These are phyloP conservation scores for Sporothrix dimorphospora DNA, from an alignment of 2,329 filamentous ascomycete species.

Conservation along the genomic window DNA sequence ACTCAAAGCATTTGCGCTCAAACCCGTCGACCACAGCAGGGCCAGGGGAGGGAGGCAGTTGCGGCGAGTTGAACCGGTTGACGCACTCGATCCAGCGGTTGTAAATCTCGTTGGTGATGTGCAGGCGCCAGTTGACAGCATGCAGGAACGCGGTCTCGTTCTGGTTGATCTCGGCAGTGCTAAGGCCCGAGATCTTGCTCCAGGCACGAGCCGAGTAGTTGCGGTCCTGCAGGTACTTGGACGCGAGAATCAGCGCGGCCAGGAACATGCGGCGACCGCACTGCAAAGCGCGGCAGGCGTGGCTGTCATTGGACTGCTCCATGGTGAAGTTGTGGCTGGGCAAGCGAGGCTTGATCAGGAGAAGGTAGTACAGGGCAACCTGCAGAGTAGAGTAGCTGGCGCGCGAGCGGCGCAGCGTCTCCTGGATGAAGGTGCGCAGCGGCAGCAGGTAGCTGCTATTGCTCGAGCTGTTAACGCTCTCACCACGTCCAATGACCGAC, in stretches of 20 bases:
- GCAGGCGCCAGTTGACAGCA: slow-evolving; percentile 91
- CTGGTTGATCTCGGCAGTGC: slow-evolving; percentile 90
- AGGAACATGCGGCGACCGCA: slow-evolving; percentile 98
- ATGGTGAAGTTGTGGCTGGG: slow-evolving; percentile 82
- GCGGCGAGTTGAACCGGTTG: slow-evolving; percentile 75
- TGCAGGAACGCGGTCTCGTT: slow-evolving; percentile 92
- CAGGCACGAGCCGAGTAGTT: slow-evolving; percentile 97
- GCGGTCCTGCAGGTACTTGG: slow-evolving; percentile 96
- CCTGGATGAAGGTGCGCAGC: slow-evolving; percentile 93
- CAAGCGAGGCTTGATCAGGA: slow-evolving; percentile 89
- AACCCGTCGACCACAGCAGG: slow-evolving; percentile 39
- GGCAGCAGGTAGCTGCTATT: slow-evolving; percentile 66
- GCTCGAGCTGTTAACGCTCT: slow-evolving; percentile 44
- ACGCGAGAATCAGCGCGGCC: slow-evolving; percentile 89
- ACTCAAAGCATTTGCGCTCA: slow-evolving; percentile 56
- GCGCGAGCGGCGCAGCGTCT: slow-evolving; percentile 90
- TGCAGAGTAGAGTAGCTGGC: slow-evolving; percentile 98
- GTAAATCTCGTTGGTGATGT: slow-evolving; percentile 87
- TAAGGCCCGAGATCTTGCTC: slow-evolving; percentile 98
- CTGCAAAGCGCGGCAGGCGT: slow-evolving; percentile 78
- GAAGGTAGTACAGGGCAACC: slow-evolving; percentile 93
- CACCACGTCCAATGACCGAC: slow-evolving; percentile 74
- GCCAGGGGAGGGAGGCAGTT: slow-evolving; percentile 55
- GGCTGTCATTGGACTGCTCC: slow-evolving; percentile 76
- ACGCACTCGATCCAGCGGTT: slow-evolving; percentile 94